Evolutionary conservation across 495 filamentous ascomycete genomes (phyloP), one percentile per base, ranked within the genome.

Genomic region (Hyphodiscus hymeniophilus): DNA sequence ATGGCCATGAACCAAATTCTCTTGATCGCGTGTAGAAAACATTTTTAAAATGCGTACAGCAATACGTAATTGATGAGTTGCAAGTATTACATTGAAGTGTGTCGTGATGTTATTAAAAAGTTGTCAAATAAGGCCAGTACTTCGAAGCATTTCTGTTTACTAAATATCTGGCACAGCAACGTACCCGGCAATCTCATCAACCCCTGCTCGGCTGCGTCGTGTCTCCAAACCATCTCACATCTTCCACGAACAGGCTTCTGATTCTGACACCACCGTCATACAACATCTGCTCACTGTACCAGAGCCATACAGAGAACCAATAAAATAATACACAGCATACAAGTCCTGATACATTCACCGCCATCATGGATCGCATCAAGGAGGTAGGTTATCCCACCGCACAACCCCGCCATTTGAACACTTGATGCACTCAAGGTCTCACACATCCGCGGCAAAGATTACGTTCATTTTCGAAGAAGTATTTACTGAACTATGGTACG

Each of bases 1-100:
- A 52, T 84, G 85, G 38, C 61, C 66, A 54, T 87, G 82, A 21
- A 72, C 76, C 56, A 88, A 69, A 65, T 98, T 98, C 66, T 98
- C 92, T 66, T 97, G 90, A 67, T 95, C 85, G 56, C 77, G 78
- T 54, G 83, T 75, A 20, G 89, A 85, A 63, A 96, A 67, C 84
- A 94, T 89, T 21, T 68, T 64, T 61, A 62, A 50, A 46, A 34
- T 28, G 21, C n/a, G 34, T 16, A 16, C 18, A 38, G n/a, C 4
- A 16, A 20, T 15, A 38, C 18, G 7, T 38, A 38, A 42, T 52
- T 31, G 30, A 49, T 58, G 36, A 40, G 11, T 22, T 28, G 24
- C n/a, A 22, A 12, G 12, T 43, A 48, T 48, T 45, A 48, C 51
- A 54, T 48, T 55, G 52, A 50, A 38, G 22, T 44, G 11, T 35